phyloP scores from a whole-genome alignment of 106 monocot genomes.

The Chionographis japonica region DNA sequence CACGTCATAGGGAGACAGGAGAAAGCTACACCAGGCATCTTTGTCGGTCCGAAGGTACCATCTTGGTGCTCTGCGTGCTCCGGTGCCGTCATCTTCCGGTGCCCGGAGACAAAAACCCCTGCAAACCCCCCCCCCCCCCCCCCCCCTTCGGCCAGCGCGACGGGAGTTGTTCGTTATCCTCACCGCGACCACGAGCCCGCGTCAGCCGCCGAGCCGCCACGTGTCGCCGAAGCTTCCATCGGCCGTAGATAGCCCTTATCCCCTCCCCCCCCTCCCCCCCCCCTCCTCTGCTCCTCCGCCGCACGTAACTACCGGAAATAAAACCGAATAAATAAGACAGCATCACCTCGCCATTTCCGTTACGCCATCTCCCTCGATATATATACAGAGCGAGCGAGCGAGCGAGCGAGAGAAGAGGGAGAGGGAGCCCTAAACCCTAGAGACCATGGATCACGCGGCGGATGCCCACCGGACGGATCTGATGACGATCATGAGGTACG shows the following conservation, averaged over 20 bases:
- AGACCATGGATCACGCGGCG: conserved; percentile 79
- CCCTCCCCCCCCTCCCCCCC: too few relatives aligned
- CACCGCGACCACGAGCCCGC: conserved; percentile 28
- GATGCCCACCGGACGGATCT: conserved; percentile 83
- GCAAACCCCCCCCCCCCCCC: too few relatives aligned
- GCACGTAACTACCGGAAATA: too few relatives aligned
- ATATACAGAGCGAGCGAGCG: background rate
- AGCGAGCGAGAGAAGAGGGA: background rate
- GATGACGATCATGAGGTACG: conserved; percentile 92
- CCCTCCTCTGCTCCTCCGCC: background rate
- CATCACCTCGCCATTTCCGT: background rate
- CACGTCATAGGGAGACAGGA: too few relatives aligned
- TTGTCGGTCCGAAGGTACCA: too few relatives aligned
- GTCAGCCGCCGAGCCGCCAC: background rate
- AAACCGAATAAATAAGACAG: too few relatives aligned
- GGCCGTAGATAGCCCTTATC: conserved; percentile 15
- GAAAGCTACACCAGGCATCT: too few relatives aligned
- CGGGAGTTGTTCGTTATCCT: conserved; percentile 21
- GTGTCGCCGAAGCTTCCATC: conserved; percentile 17
- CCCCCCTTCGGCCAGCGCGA: too few relatives aligned
- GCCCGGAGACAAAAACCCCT: too few relatives aligned
- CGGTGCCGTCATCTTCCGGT: too few relatives aligned
- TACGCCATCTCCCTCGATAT: background rate
- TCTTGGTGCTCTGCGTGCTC: too few relatives aligned
- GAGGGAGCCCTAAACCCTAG: background rate